These are phyloP conservation scores for Mrakia frigida DNA, from an alignment of 768 basidiomycete species.

Conservation along the genomic window DNA sequence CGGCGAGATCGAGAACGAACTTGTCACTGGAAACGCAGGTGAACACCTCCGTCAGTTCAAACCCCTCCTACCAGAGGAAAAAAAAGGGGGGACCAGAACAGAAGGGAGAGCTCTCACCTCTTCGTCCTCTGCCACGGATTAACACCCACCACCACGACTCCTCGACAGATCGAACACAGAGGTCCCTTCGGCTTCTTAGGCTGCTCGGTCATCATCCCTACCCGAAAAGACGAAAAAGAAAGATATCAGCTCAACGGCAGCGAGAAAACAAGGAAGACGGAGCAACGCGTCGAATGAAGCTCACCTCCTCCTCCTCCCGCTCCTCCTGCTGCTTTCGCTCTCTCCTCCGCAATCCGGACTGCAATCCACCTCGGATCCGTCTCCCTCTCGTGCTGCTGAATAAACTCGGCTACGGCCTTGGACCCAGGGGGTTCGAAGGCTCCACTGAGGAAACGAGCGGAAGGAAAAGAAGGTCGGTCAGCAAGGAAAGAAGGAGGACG, in stretches of 20 bases:
- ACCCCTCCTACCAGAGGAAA: too few species aligned
- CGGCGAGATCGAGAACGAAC: background rate
- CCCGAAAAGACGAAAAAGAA: background rate
- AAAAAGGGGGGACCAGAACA: too few species aligned
- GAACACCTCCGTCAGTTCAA: too few species aligned
- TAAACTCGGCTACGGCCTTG: background rate
- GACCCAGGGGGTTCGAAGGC: slow-evolving; percentile 20
- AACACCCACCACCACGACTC: background rate
- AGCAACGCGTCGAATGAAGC: background rate
- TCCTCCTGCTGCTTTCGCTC: background rate
- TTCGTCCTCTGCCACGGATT: slow-evolving; percentile 1
- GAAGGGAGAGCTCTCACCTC: background rate
- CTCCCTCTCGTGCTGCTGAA: background rate
- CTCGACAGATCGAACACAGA: background rate
- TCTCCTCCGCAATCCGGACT: background rate
- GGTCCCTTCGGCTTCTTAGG: slow-evolving; percentile 8
- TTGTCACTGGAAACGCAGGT: background rate
- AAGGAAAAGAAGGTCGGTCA: background rate
- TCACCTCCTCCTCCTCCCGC: background rate
- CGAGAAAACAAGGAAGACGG: background rate
- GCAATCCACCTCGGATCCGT: slow-evolving; percentile 15
- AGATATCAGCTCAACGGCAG: background rate
- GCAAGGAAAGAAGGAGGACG: background rate
- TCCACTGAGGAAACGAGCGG: background rate
- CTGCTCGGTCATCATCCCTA: background rate